phyloP scores from a whole-genome alignment of 192 early-diverging fungal genomes.

The Irineochytrium annulatum region DNA sequence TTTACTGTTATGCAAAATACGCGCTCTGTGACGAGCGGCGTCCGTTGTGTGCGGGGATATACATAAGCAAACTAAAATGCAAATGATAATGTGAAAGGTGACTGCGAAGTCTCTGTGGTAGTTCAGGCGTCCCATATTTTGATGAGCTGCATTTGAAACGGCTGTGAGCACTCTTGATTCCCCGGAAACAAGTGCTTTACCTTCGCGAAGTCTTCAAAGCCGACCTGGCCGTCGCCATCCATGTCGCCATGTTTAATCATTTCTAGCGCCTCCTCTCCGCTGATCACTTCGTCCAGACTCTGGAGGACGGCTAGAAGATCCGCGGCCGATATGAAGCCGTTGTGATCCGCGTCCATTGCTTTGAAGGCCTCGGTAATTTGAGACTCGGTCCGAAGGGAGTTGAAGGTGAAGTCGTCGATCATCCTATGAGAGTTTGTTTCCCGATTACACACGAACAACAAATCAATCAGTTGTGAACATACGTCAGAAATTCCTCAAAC shows the following conservation, averaged over 20 bases:
- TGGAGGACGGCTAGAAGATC: conserved; percentile 25
- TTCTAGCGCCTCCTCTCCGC: conserved; percentile 32
- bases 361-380: conserved; percentile 40
- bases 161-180: no score
- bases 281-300: conserved; percentile 19
- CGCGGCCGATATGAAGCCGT: conserved; percentile 33
- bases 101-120: no score
- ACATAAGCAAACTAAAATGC: no score
- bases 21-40: no score
- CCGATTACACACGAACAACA: conserved; percentile 12
- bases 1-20: no score
- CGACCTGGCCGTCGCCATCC: conserved; percentile 37
- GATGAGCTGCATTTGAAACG: no score
- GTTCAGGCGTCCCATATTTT: no score
- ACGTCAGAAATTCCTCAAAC: conserved; percentile 43
- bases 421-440: background rate
- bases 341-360: conserved; percentile 35
- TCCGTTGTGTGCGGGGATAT: no score
- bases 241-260: conserved; percentile 38
- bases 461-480: background rate
- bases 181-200: conserved; percentile 3
- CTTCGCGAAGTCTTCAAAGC: conserved; percentile 37
- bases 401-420: conserved; percentile 25
- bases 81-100: no score
- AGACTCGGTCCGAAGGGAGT: conserved; percentile 16